A percentile compares a stretch with the other conserved stretches of the same genome.
Conservation (phyloP, 257 asterid genomes). For the Catharanthus roseus region DNA sequence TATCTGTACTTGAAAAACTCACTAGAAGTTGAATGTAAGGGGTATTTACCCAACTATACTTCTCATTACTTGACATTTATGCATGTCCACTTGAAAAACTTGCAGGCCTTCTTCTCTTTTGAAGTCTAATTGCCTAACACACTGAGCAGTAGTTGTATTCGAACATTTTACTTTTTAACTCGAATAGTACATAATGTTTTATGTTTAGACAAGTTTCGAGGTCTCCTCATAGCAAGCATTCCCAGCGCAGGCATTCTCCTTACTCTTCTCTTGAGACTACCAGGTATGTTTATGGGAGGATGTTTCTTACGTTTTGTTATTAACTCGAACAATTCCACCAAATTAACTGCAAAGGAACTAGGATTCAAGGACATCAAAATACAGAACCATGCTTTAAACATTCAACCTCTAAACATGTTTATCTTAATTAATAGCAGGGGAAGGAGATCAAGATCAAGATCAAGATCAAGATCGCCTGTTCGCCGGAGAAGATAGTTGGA, state of each 20-base stretch:
- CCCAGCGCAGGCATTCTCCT: conserved; percentile 97
- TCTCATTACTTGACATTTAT: background rate
- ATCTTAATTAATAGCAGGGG: conserved; percentile 48
- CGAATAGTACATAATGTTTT: conserved; percentile 74
- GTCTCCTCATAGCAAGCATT: conserved; percentile 99
- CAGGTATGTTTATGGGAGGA: conserved; percentile 54
- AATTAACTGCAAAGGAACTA: conserved; percentile 21
- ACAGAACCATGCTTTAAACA: background rate
- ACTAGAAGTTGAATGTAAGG: background rate
- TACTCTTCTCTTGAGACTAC: conserved; percentile 82
- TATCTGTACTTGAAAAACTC: no score
- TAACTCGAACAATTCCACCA: conserved; percentile 20
- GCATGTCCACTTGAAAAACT: background rate
- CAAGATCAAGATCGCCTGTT: conserved; percentile 77
- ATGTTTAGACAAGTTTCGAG: conserved; percentile 88
- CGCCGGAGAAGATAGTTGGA: conserved; percentile 44
- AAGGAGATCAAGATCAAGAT: conserved; percentile 52
- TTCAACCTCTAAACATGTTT: conserved; percentile 25
- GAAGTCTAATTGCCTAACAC: conserved; percentile 22
- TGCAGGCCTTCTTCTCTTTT: background rate
- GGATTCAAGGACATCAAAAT: conserved; percentile 41
- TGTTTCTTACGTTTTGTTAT: conserved; percentile 20
- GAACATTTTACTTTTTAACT: conserved; percentile 37
- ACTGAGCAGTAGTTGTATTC: conserved; percentile 30
- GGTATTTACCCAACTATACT: background rate